phyloP scores from a whole-genome alignment of 192 early-diverging fungal species.

The Spizellomyces punctatus region DNA sequence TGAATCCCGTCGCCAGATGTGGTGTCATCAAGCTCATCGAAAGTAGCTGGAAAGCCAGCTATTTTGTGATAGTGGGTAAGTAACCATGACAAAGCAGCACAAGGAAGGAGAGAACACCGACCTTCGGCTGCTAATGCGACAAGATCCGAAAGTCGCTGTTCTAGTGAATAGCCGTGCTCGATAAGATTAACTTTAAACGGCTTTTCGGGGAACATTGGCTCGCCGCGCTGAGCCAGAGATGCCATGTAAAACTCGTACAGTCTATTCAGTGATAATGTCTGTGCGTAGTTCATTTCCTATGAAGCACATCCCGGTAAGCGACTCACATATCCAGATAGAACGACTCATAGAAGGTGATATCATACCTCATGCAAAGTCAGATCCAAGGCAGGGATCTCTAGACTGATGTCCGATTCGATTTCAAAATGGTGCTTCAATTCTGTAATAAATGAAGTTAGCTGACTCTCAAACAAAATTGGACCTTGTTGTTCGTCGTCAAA shows the following conservation, averaged over 20 bases:
- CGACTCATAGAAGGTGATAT: background rate
- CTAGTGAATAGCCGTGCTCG: constrained; percentile 11
- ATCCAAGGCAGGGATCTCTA: constrained; percentile 19
- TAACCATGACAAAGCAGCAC: too few relatives aligned
- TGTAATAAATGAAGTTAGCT: constrained; percentile 27
- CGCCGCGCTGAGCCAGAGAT: background rate
- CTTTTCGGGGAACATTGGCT: background rate
- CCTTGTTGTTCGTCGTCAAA: constrained; percentile 30
- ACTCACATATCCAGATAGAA: background rate
- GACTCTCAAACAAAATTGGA: constrained; percentile 13
- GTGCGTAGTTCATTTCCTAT: constrained; percentile 4
- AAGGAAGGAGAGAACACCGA: too few relatives aligned
- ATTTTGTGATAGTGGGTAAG: too few relatives aligned
- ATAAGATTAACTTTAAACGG: constrained; percentile 14
- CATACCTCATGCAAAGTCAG: constrained; percentile 24
- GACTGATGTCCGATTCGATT: constrained; percentile 23
- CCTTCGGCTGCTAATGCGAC: too few relatives aligned
- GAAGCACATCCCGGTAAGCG: background rate
- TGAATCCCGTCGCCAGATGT: too few relatives aligned
- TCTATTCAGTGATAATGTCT: constrained; percentile 9
- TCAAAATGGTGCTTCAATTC: constrained; percentile 26
- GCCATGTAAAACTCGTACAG: constrained; percentile 19
- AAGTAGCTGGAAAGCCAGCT: too few relatives aligned
- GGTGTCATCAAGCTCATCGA: too few relatives aligned
- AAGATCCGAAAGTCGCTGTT: constrained; percentile 15